Evolutionary conservation across 2,329 filamentous ascomycete species (phyloP), one percentile per base, ranked within the genome.

Genomic region (Rosellinia necatrix): DNA sequence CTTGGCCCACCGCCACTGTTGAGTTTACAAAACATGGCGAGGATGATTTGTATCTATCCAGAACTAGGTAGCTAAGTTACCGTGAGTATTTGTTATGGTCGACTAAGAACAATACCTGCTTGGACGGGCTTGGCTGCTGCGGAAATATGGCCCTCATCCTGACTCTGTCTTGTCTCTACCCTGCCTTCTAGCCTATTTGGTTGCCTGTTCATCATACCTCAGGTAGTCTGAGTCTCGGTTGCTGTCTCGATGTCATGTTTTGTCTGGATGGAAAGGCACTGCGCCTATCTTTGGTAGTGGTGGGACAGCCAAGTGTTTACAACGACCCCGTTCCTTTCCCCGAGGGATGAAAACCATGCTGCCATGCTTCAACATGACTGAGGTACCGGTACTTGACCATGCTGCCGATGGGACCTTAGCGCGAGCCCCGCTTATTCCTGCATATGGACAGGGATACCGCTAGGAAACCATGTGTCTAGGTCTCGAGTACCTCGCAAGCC

Each of bases 321-420:
- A 37, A 12, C 50, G 34, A 25, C 41, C 22, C 46, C 51, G 44
- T 60, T 56, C 43, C 49, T 49, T 57, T 55, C 46, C 47, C 30
- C 34, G 19, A 58, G 35, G 48, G 48, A 54, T 58, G 50, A 48
- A 52, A 58, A 46, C 54, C 55, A 55, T 54, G 55, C 40, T 47
- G 50, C 51, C 44, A 55, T 53, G 54, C 50, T 57, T 60, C 57
- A 51, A 49, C 35, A 48, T 50, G 15, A 48, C 21, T 32, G 8
- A n/a, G 53, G 61, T 61, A 66, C 55, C 43, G 59, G 22, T 64
- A 63, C 63, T 59, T 58, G 61, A 48, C 65, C 62, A 64, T 60
- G 61, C 57, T 64, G 64, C 63, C 60, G 60, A 65, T 43, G 43
- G 49, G 48, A 64, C 60, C 58, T 53, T 52, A 52, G 41, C 24